Evolutionary conservation across 1,139 yeast species (phyloP).

Genomic region (Geotrichum australiense): DNA sequence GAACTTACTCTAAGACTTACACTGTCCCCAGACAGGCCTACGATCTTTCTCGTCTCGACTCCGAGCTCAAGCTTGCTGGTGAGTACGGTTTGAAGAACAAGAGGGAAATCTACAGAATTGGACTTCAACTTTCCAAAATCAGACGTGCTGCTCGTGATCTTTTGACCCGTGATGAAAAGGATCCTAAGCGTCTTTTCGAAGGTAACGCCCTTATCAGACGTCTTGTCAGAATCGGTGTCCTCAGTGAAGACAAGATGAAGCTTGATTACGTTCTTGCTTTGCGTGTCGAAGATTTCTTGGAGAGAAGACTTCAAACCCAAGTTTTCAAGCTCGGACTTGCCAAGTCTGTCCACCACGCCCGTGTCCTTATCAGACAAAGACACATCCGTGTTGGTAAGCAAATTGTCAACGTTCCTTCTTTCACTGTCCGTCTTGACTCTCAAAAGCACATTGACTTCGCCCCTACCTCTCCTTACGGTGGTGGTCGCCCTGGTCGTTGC

Average conservation of each 20-base stretch:
- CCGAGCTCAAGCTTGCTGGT: slow-evolving; percentile 99
- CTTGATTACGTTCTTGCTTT: slow-evolving; percentile 99
- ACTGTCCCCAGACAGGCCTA: slow-evolving; percentile 98
- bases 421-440: slow-evolving; percentile 99
- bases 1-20: slow-evolving; percentile 99
- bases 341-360: slow-evolving; percentile 99
- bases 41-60: slow-evolving; percentile 98
- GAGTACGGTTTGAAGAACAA: slow-evolving; percentile 99
- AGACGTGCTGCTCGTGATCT: slow-evolving; percentile 99
- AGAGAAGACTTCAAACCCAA: slow-evolving; percentile 99
- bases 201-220: slow-evolving; percentile 98
- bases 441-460: slow-evolving; percentile 99
- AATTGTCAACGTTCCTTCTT: slow-evolving; percentile 96
- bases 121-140: slow-evolving; percentile 97
- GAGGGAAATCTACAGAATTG: slow-evolving; percentile 99
- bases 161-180: slow-evolving; percentile 99
- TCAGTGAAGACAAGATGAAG: slow-evolving; percentile 99
- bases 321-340: slow-evolving; percentile 99
- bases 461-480: slow-evolving; percentile 99
- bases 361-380: slow-evolving; percentile 97
- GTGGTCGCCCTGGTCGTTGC: slow-evolving; percentile 99
- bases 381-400: slow-evolving; percentile 99
- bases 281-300: slow-evolving; percentile 98
- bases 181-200: slow-evolving; percentile 99
- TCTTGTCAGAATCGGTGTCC: slow-evolving; percentile 97